Evolutionary conservation across 345 rosid genomes (phyloP), one percentile per base, ranked within the genome.

Genomic region (Euclidium syriacum): DNA sequence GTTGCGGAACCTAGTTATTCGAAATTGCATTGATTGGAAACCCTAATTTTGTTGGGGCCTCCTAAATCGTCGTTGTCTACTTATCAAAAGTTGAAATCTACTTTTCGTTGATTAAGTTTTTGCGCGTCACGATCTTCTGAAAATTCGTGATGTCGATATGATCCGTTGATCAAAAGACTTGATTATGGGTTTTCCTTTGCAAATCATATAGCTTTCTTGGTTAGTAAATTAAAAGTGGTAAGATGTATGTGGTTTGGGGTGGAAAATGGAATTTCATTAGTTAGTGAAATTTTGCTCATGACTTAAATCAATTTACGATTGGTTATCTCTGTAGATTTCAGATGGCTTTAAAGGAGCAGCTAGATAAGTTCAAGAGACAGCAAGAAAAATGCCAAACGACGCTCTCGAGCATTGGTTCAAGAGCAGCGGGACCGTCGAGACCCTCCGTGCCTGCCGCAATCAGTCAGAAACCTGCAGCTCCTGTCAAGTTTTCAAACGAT

Each of bases 351-450:
- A 80, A 86, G 60, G 91, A 85, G 11, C 47, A 80, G 55, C 75
- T 85, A 11, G 74, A 82, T 34, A 85, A 40, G 42, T 87, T 89
- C 82, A 83, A 86, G 65, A 82, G 67, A 69, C 95, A 92, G 75
- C 87, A 89, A 73, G 91, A 77, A 64, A 87, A 67, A 74, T 82
- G 90, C 25, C 95, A 83, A 17, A 43, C 94, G 3, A 82, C 82
- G 2, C 85, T 85, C 25, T 64, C 78, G 22, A 85, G 78, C 77
- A 85, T 83, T 40, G 80, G 82, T 6, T 75, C 89, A 2, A 83
- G 74, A 68, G 46, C 82, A 12, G 22, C 25, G 0, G 68, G 72
- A 30, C 25, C 80, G 42, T 29, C 75, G 14, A 83, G 75, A 73
- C 35, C 72, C 0, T 19, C 71, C 0, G 19, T 74, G 17, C 26